These are phyloP conservation scores for Cinnamomum chago DNA, from an alignment of 164 flowering plant genomes.

Conservation along the genomic window DNA sequence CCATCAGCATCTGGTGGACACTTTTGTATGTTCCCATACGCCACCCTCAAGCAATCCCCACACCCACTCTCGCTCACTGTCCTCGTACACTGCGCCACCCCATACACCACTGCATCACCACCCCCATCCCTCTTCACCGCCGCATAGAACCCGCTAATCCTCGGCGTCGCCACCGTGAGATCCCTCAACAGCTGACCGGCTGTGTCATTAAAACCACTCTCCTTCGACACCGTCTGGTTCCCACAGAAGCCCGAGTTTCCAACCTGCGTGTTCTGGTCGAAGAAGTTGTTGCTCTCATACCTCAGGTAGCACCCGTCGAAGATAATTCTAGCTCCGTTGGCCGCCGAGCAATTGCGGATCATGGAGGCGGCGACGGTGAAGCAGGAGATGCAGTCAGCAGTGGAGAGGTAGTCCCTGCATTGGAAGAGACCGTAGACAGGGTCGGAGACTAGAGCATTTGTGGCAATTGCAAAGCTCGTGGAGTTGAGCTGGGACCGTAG, in stretches of 20 bases:
- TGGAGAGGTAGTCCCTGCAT: constrained; percentile 44
- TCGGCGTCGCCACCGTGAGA: constrained; percentile 38
- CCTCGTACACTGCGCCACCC: constrained; percentile 49
- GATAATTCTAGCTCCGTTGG: constrained; percentile 46
- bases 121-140: constrained; percentile 22
- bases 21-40: constrained; percentile 23
- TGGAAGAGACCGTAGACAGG: constrained; percentile 43
- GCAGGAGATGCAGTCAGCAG: constrained; percentile 41
- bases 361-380: constrained; percentile 22
- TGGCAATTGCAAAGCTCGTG: constrained; percentile 33
- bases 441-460: constrained; percentile 19
- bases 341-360: constrained; percentile 44
- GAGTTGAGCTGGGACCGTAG: constrained; percentile 9
- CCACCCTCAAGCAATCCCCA: constrained; percentile 41
- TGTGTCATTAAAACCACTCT: constrained; percentile 14
- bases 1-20: constrained; percentile 41
- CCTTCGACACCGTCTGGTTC: constrained; percentile 24
- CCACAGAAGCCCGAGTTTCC: constrained; percentile 34
- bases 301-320: constrained; percentile 56
- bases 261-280: constrained; percentile 33
- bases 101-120: constrained; percentile 28
- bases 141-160: constrained; percentile 33
- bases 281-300: constrained; percentile 49
- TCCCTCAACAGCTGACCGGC: constrained; percentile 20
- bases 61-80: constrained; percentile 40